These are phyloP conservation scores for Nothomitra cinnamomea DNA, from an alignment of 2,329 filamentous ascomycete species.

Conservation along the genomic window DNA sequence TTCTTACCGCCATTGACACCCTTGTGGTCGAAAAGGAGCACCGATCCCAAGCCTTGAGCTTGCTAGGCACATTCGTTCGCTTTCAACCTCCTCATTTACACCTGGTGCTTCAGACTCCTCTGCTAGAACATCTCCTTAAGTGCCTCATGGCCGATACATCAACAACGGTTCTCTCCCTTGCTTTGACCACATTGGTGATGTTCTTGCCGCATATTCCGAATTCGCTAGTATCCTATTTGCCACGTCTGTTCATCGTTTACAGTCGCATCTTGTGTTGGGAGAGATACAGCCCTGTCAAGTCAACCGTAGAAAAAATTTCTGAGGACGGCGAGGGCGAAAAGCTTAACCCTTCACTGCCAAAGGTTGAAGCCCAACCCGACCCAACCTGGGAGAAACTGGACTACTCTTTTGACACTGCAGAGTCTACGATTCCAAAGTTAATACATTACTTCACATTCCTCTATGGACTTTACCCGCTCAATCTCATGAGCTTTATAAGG, in stretches of 20 bases:
- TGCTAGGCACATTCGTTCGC: constrained; percentile 57
- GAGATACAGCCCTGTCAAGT: constrained; percentile 21
- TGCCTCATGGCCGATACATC: constrained; percentile 66
- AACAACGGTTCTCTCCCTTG: constrained; percentile 57
- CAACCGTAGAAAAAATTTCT: constrained; percentile 16
- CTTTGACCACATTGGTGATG: constrained; percentile 63
- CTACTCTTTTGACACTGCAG: constrained; percentile 44
- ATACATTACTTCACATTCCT: constrained; percentile 65
- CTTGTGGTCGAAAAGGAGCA: constrained; percentile 47
- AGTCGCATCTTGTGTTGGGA: constrained; percentile 69
- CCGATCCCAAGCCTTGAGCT: constrained; percentile 44
- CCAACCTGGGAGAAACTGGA: constrained; percentile 45
- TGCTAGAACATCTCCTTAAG: constrained; percentile 54
- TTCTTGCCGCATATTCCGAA: constrained; percentile 66
- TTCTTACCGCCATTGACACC: constrained; percentile 47
- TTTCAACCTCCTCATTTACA: constrained; percentile 67
- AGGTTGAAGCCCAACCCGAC: constrained; percentile 1
- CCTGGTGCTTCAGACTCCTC: constrained; percentile 50
- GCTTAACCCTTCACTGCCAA: background rate
- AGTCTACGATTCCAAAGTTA: constrained; percentile 47
- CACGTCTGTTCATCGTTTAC: constrained; percentile 66
- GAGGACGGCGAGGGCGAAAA: constrained; percentile 7
- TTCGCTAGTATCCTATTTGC: constrained; percentile 49
- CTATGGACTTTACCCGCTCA: constrained; percentile 70
- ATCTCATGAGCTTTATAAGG: constrained; percentile 72